These are phyloP conservation scores for Colletotrichum coccodes DNA, from an alignment of 2,329 filamentous ascomycete species.

Conservation along the genomic window DNA sequence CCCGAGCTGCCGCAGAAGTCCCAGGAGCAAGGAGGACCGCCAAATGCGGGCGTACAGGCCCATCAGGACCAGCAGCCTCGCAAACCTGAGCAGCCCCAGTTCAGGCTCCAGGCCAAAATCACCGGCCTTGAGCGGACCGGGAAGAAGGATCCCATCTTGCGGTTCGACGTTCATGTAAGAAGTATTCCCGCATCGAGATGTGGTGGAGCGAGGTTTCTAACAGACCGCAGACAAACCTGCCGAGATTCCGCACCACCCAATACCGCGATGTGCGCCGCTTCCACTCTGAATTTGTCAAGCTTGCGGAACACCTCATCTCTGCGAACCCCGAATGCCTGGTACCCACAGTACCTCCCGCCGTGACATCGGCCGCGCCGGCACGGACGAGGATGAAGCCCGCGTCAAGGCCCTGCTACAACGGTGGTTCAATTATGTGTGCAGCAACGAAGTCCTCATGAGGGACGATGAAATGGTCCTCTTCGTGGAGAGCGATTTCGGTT, in stretches of 20 bases:
- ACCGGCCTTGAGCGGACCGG: slow-evolving; percentile 92
- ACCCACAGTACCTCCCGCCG: slow-evolving; percentile 91
- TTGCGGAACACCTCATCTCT: slow-evolving; percentile 95
- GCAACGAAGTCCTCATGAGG: slow-evolving; percentile 90
- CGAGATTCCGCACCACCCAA: slow-evolving; percentile 96
- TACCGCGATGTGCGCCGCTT: slow-evolving; percentile 96
- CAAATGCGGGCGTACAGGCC: slow-evolving; percentile 28
- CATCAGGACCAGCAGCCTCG: slow-evolving; percentile 63
- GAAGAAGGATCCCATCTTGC: slow-evolving; percentile 93
- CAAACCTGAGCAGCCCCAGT: slow-evolving; percentile 70
- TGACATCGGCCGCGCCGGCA: slow-evolving; percentile 93
- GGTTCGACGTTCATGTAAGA: slow-evolving; percentile 95
- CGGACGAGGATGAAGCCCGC: slow-evolving; percentile 91
- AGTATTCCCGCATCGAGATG: not conserved
- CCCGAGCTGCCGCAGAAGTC: slow-evolving; percentile 37
- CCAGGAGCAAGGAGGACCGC: slow-evolving; percentile 37
- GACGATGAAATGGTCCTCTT: slow-evolving; percentile 99
- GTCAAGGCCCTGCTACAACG: slow-evolving; percentile 91
- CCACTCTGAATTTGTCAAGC: slow-evolving; percentile 94
- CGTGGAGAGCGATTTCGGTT: slow-evolving; percentile 98
- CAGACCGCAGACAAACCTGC: slow-evolving; percentile 86
- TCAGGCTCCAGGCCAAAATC: slow-evolving; percentile 93
- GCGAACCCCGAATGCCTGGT: slow-evolving; percentile 97
- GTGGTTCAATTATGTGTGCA: slow-evolving; percentile 95
- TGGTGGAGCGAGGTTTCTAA: slow-evolving; percentile 1